A percentile compares a stretch with the other conserved stretches of the same genome.
These are phyloP conservation scores for Wickerhamomyces sydowiorum DNA, from an alignment of 805 yeast species.

Conservation along the genomic window DNA sequence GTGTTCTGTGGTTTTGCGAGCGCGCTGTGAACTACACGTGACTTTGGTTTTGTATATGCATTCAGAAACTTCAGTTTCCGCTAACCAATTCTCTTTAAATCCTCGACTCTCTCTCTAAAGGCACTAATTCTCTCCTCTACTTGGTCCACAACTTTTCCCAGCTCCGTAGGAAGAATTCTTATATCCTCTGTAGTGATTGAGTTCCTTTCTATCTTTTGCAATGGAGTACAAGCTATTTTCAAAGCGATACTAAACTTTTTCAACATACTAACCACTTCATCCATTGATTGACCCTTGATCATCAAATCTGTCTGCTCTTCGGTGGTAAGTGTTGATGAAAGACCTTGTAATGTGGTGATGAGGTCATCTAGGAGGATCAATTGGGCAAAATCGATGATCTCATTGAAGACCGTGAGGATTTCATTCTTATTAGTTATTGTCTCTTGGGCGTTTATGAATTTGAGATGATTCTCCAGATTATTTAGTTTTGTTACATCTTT, in stretches of 20 bases:
- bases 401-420: conserved; percentile 11
- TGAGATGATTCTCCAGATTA: conserved; percentile 9
- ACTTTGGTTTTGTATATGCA: background rate
- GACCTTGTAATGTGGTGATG: conserved; percentile 7
- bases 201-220: background rate
- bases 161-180: background rate
- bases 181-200: conserved; percentile 1
- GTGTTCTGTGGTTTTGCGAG: background rate
- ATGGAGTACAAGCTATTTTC: background rate
- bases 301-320: background rate
- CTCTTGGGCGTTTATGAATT: conserved; percentile 15
- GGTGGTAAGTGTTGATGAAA: background rate
- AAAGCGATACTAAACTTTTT: background rate
- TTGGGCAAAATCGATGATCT: conserved; percentile 10
- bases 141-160: background rate
- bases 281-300: background rate
- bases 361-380: conserved; percentile 13
- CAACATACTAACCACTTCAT: background rate
- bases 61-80: no score
- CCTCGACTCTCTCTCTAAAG: background rate
- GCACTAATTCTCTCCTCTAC: background rate
- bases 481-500: conserved; percentile 8
- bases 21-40: background rate
- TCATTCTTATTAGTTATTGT: conserved; percentile 15
- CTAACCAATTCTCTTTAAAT: background rate